Percentiles rank a stretch among this genome's conserved stretches.
phyloP scores from a whole-genome alignment of 2,329 filamentous ascomycete species.

The Daldinia sp. region DNA sequence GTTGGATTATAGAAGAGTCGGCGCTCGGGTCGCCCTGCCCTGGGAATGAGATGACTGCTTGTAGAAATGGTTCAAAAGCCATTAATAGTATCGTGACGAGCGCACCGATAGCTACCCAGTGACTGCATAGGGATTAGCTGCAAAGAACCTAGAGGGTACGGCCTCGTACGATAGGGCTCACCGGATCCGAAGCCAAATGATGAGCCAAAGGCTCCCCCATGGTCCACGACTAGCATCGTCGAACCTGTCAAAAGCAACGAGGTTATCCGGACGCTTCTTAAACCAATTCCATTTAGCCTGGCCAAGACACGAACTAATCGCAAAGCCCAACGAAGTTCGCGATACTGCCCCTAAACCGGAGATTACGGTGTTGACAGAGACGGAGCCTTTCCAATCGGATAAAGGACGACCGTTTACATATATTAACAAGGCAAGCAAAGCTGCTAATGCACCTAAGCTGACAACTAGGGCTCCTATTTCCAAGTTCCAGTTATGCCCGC shows the following conservation, averaged over 20 bases:
- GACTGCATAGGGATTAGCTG: slow-evolving; percentile 11
- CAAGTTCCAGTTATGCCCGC: slow-evolving; percentile 29
- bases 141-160: background rate
- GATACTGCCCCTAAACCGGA: slow-evolving; percentile 34
- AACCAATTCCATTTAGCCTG: slow-evolving; percentile 43
- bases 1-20: background rate
- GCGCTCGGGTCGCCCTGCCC: slow-evolving; percentile 13
- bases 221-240: slow-evolving; percentile 42
- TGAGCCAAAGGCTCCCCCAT: slow-evolving; percentile 38
- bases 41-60: slow-evolving; percentile 34
- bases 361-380: slow-evolving; percentile 35
- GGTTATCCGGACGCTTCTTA: slow-evolving; percentile 19
- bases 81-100: slow-evolving; percentile 27
- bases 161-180: slow-evolving; percentile 7
- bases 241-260: slow-evolving; percentile 38
- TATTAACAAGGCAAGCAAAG: slow-evolving; percentile 25
- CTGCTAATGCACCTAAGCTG: slow-evolving; percentile 17
- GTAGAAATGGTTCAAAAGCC: slow-evolving; percentile 35
- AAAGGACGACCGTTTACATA: slow-evolving; percentile 21
- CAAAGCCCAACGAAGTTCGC: slow-evolving; percentile 35
- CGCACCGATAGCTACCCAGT: slow-evolving; percentile 32
- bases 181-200: slow-evolving; percentile 30
- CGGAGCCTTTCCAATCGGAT: slow-evolving; percentile 19
- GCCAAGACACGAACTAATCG: slow-evolving; percentile 38
- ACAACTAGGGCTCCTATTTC: slow-evolving; percentile 27